Evolutionary conservation across 805 yeast genomes (phyloP).

Genomic region (Ogataea pini): DNA sequence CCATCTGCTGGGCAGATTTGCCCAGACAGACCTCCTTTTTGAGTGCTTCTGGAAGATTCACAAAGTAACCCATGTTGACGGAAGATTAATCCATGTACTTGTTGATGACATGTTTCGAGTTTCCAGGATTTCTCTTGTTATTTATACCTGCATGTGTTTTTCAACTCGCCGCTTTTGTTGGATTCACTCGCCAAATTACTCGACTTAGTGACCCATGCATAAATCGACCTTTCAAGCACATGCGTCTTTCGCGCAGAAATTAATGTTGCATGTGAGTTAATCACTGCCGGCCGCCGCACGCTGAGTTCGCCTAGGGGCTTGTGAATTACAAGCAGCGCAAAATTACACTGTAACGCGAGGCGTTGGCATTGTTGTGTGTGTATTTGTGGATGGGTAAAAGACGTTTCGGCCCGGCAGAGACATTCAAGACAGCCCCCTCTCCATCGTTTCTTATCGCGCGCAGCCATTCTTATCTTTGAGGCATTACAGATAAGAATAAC

Average conservation of each 20-base stretch:
- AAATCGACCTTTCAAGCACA: neutral
- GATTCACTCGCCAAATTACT: constrained; percentile 1
- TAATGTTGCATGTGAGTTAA: neutral
- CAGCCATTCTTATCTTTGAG: neutral
- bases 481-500: neutral
- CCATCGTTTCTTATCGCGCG: neutral
- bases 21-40: constrained; percentile 34
- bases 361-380: neutral
- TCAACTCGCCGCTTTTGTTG: constrained; percentile 4
- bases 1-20: constrained; percentile 16
- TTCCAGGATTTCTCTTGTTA: constrained; percentile 2
- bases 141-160: constrained; percentile 7
- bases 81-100: neutral
- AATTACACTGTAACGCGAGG: neutral
- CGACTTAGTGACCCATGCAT: neutral
- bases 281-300: constrained; percentile 1
- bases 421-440: no score
- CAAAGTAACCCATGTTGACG: constrained; percentile 10
- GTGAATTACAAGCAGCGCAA: neutral
- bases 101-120: neutral
- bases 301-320: neutral
- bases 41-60: constrained; percentile 14
- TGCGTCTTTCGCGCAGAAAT: constrained; percentile 5
- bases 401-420: no score
- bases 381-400: neutral